Evolutionary conservation across 2,329 filamentous ascomycete genomes (phyloP).

Genomic region (Apiospora koreana): DNA sequence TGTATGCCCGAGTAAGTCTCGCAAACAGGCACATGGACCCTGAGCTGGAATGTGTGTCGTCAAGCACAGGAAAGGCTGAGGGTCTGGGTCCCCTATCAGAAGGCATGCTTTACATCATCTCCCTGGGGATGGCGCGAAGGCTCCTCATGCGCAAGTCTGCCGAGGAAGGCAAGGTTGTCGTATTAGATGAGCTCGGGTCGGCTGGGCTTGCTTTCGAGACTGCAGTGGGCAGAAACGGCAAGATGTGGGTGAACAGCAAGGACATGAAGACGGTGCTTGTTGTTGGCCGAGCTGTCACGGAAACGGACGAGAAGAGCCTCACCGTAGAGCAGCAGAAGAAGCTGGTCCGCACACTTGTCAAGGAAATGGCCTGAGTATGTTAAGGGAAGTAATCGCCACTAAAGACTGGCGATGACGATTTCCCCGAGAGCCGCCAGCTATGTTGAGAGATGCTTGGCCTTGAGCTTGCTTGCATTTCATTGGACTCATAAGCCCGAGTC

Average conservation of each 20-base stretch:
- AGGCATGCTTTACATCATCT: slow-evolving; percentile 85
- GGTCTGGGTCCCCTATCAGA: slow-evolving; percentile 81
- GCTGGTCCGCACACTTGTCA: slow-evolving; percentile 66
- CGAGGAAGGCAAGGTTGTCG: slow-evolving; percentile 64
- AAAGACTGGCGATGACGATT: neutral
- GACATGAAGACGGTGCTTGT: slow-evolving; percentile 71
- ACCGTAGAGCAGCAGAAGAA: slow-evolving; percentile 69
- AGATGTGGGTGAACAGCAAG: slow-evolving; percentile 86
- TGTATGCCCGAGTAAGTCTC: slow-evolving; percentile 83
- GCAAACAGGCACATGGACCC: slow-evolving; percentile 83
- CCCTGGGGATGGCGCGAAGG: slow-evolving; percentile 77
- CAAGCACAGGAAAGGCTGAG: slow-evolving; percentile 83
- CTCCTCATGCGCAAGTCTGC: slow-evolving; percentile 67
- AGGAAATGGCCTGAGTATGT: slow-evolving; percentile 49
- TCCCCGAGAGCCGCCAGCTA: neutral
- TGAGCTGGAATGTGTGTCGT: slow-evolving; percentile 87
- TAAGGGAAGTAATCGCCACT: neutral
- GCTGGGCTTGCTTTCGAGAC: slow-evolving; percentile 88
- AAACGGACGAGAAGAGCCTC: slow-evolving; percentile 71
- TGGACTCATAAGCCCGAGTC: neutral
- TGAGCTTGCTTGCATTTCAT: neutral
- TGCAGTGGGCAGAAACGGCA: slow-evolving; percentile 89
- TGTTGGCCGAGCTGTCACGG: slow-evolving; percentile 75
- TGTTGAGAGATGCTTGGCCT: neutral
- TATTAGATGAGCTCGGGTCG: slow-evolving; percentile 76